Evolutionary conservation across 176 grass and related monocot genomes (phyloP).

Genomic region (Zea luxurians): DNA sequence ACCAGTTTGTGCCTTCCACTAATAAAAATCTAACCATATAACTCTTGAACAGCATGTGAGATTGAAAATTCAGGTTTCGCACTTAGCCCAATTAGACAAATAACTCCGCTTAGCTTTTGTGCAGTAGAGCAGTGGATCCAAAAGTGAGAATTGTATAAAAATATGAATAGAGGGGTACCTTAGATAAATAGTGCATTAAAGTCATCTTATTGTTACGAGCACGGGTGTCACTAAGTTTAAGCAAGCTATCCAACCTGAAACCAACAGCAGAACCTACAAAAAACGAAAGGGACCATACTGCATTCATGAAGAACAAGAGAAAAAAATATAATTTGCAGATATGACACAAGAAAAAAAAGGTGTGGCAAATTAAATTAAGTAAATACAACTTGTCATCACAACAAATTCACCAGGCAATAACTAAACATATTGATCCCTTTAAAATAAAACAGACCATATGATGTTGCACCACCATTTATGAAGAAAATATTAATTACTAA

Average conservation of each 20-base stretch:
- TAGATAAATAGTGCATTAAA: conserved; percentile 98
- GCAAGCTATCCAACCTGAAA: conserved; percentile 97
- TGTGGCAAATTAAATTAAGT: background rate
- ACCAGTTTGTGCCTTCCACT: background rate
- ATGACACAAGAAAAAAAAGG: background rate
- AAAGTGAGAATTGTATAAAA: background rate
- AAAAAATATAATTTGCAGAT: conserved; percentile 3
- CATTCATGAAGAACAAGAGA: conserved; percentile 10
- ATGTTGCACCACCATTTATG: background rate
- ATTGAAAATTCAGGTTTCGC: background rate
- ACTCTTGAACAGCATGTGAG: conserved; percentile 10
- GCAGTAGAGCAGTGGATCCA: conserved; percentile 9
- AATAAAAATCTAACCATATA: background rate
- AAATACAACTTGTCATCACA: conserved; percentile 12
- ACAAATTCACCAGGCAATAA: background rate
- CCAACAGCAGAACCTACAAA: conserved; percentile 96
- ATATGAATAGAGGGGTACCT: conserved; percentile 54
- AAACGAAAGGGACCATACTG: conserved; percentile 2
- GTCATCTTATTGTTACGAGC: conserved; percentile 99
- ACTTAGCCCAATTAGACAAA: conserved; percentile 7
- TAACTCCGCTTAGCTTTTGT: conserved; percentile 17
- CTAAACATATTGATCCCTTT: background rate
- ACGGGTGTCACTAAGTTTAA: conserved; percentile 92
- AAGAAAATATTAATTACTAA: background rate
- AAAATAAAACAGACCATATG: background rate